Conservation (phyloP, 1,139 yeast genomes). For the Ogataea hybrid region DNA sequence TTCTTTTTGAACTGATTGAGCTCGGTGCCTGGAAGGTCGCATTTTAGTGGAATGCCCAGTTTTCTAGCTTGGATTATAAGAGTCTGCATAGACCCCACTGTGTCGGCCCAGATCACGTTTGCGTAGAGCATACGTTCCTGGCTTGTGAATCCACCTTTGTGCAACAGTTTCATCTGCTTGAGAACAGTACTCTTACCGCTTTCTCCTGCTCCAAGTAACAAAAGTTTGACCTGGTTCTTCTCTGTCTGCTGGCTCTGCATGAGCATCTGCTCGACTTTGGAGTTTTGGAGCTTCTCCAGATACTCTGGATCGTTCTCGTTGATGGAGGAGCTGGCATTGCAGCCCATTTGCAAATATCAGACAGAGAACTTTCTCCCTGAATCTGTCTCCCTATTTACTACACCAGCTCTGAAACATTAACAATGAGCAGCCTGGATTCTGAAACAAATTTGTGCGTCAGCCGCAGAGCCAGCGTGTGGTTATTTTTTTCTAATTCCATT, state of each 20-base stretch:
- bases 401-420: conserved; percentile 1
- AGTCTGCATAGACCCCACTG: conserved; percentile 84
- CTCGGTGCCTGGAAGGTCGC: conserved; percentile 50
- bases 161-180: conserved; percentile 84
- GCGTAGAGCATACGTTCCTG: conserved; percentile 80
- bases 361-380: neutral
- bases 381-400: neutral
- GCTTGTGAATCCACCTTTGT: conserved; percentile 79
- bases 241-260: conserved; percentile 51
- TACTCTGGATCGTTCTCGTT: conserved; percentile 24
- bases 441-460: conserved; percentile 3
- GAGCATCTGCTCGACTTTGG: conserved; percentile 57
- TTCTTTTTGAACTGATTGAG: conserved; percentile 47
- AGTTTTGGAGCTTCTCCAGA: conserved; percentile 27
- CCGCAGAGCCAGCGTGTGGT: conserved; percentile 4
- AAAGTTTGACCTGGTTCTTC: conserved; percentile 57
- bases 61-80: conserved; percentile 71
- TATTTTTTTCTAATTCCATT: neutral
- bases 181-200: conserved; percentile 96
- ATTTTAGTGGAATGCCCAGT: conserved; percentile 56
- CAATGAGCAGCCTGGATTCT: neutral
- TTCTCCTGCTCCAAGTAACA: conserved; percentile 91
- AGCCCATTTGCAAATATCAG: conserved; percentile 50
- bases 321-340: conserved; percentile 56
- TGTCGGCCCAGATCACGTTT: conserved; percentile 94